phyloP scores from a whole-genome alignment of 345 rosid species.

The Acer campestre region DNA sequence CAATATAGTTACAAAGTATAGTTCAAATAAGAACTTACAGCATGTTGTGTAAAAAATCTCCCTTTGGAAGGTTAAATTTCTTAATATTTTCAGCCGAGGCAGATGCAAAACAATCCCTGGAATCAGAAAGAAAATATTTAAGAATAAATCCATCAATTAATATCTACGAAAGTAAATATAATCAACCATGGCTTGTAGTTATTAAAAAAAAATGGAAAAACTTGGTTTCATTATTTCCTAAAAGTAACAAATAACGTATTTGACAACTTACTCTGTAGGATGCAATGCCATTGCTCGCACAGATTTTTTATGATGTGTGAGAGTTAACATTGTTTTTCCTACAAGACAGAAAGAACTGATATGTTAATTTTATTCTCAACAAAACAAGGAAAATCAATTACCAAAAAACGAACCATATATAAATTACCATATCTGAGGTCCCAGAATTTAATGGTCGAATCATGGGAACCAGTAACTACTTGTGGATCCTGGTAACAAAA shows the following conservation, averaged over 20 bases:
- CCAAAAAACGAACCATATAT: background rate
- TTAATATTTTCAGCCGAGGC: slow-evolving; percentile 98
- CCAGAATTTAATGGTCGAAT: slow-evolving; percentile 94
- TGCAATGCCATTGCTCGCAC: slow-evolving; percentile 95
- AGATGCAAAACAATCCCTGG: slow-evolving; percentile 90
- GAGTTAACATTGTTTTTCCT: slow-evolving; percentile 93
- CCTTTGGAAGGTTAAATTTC: slow-evolving; percentile 86
- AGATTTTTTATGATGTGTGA: slow-evolving; percentile 98
- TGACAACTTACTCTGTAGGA: slow-evolving; percentile 79
- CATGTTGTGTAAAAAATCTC: slow-evolving; percentile 97
- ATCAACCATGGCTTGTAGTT: background rate
- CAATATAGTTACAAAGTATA: background rate
- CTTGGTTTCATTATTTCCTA: background rate
- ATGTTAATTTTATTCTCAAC: background rate
- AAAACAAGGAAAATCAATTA: background rate
- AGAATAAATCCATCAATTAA: background rate
- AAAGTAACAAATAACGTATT: slow-evolving; percentile 12
- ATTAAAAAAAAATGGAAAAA: background rate
- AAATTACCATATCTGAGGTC: slow-evolving; percentile 89
- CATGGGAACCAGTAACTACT: slow-evolving; percentile 99
- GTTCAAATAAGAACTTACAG: slow-evolving; percentile 60
- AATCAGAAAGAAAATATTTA: slow-evolving; percentile 6
- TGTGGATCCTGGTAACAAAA: slow-evolving; percentile 79
- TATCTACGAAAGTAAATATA: background rate
- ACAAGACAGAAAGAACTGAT: slow-evolving; percentile 24